phyloP scores from a whole-genome alignment of 2,329 filamentous ascomycete species.

The Calonectria naviculata region DNA sequence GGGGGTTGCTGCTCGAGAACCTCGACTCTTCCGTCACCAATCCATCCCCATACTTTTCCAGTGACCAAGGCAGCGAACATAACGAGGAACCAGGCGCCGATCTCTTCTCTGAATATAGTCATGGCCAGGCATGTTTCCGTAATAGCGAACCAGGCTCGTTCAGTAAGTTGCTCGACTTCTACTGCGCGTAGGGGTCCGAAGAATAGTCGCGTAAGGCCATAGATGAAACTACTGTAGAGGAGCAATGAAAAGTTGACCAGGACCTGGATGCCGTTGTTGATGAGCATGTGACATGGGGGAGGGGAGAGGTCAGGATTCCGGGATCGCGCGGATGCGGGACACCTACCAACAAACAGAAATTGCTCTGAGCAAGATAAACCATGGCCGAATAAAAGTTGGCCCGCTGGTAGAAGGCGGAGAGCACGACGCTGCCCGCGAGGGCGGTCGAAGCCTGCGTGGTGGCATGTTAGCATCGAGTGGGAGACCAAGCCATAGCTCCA shows the following conservation, averaged over 20 bases:
- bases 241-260: conserved; percentile 92
- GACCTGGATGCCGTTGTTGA: conserved; percentile 65
- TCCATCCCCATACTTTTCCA: conserved; percentile 99
- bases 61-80: conserved; percentile 96
- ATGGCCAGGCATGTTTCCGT: conserved; percentile 97
- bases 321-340: conserved; percentile 12
- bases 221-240: conserved; percentile 82
- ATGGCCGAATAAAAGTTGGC: conserved; percentile 99
- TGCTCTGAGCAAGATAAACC: conserved; percentile 96
- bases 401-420: conserved; percentile 93
- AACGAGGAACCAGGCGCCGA: conserved; percentile 92
- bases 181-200: conserved; percentile 91
- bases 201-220: conserved; percentile 88
- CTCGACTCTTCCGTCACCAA: conserved; percentile 94
- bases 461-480: conserved; percentile 30
- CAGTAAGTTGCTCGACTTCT: conserved; percentile 96
- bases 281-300: conserved; percentile 17
- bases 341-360: conserved; percentile 89
- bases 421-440: conserved; percentile 84
- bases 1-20: conserved; percentile 95
- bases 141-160: conserved; percentile 97
- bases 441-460: conserved; percentile 77
- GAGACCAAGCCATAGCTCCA: conserved; percentile 34
- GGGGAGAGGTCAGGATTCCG: not conserved
- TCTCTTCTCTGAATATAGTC: conserved; percentile 97